These are phyloP conservation scores for Diaporthe destruens DNA, from an alignment of 2,329 filamentous ascomycete genomes.

Conservation along the genomic window DNA sequence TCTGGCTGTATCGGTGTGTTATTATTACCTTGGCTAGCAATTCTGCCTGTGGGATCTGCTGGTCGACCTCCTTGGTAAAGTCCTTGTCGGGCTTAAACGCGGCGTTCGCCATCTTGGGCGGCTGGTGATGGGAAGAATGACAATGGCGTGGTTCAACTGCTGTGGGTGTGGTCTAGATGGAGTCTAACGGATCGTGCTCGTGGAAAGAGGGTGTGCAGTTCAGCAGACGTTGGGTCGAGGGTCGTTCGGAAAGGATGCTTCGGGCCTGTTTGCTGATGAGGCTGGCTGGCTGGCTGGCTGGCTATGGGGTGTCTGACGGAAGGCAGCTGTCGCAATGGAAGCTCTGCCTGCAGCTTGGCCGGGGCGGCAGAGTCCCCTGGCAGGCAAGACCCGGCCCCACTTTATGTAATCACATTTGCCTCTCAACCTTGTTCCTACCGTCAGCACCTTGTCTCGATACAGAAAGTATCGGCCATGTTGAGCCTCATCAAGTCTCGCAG, in stretches of 20 bases:
- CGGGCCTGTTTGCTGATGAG: constrained; percentile 2
- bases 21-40: constrained; percentile 87
- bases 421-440: neutral
- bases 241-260: neutral
- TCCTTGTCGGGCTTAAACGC: constrained; percentile 96
- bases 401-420: constrained; percentile 18
- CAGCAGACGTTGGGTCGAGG: neutral
- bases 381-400: constrained; percentile 31
- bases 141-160: too few species aligned
- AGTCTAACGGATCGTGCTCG: neutral
- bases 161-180: neutral
- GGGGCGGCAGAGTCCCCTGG: constrained; percentile 16
- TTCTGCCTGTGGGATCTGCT: constrained; percentile 90
- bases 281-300: neutral
- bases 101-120: constrained; percentile 80
- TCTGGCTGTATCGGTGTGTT: constrained; percentile 39
- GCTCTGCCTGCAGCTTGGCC: constrained; percentile 42
- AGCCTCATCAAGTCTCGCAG: constrained; percentile 1
- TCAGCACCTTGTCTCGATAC: neutral
- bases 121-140: neutral
- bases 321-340: constrained; percentile 42
- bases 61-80: constrained; percentile 96
- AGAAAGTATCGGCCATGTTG: constrained; percentile 2
- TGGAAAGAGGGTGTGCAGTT: neutral
- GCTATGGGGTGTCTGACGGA: constrained; percentile 11